phyloP scores from a whole-genome alignment of 2,329 filamentous ascomycete species.

The Periconia macrospinosa region DNA sequence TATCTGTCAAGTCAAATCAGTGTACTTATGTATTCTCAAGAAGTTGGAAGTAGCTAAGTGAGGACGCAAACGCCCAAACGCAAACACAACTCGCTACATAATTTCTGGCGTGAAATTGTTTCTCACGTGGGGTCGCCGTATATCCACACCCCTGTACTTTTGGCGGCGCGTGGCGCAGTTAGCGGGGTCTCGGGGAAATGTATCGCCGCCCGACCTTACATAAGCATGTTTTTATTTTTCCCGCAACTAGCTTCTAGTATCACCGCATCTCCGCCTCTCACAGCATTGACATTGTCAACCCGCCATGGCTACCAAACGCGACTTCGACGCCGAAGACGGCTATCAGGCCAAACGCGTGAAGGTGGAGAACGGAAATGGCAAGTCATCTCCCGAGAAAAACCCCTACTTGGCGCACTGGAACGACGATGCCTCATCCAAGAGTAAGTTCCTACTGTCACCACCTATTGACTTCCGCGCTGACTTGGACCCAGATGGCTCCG shows the following conservation, averaged over 20 bases:
- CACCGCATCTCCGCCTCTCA: constrained; percentile 1
- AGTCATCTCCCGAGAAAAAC: constrained; percentile 64
- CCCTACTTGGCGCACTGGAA: constrained; percentile 93
- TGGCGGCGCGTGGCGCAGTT: constrained; percentile 2
- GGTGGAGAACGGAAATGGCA: constrained; percentile 36
- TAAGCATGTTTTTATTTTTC: background rate
- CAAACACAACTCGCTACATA: constrained; percentile 1
- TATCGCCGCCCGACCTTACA: background rate
- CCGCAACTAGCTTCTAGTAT: background rate
- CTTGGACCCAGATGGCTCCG: constrained; percentile 28
- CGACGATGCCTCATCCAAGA: constrained; percentile 50
- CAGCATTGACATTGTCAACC: constrained; percentile 8
- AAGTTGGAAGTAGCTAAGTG: background rate
- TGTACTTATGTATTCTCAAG: background rate
- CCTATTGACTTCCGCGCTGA: background rate
- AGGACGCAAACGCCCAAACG: background rate
- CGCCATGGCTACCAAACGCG: constrained; percentile 61
- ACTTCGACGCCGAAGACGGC: constrained; percentile 50
- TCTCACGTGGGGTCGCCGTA: constrained; percentile 7
- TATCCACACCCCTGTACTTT: background rate
- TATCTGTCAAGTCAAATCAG: background rate
- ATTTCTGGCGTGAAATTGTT: constrained; percentile 14
- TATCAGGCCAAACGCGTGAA: constrained; percentile 57
- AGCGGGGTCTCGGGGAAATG: constrained; percentile 4
- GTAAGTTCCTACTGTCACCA: constrained; percentile 9